Conservation (phyloP, 352 stramenopile species). For the Phytophthora megakarya region DNA sequence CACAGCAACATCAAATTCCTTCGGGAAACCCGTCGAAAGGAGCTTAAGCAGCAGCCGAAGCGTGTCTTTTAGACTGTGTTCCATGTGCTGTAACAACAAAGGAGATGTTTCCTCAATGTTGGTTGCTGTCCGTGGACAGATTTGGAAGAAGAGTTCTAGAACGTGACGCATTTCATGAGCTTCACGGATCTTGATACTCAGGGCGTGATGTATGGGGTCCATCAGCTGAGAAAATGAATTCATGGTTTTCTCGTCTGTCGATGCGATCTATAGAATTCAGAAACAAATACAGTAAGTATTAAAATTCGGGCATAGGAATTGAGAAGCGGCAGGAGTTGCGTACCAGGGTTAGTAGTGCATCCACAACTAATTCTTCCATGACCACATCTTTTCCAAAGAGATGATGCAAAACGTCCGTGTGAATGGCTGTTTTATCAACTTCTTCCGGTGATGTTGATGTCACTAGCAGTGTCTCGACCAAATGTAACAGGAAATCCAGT, state of each 20-base stretch:
- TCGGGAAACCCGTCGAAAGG: constrained; percentile 79
- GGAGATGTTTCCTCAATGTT: constrained; percentile 81
- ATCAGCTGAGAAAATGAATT: constrained; percentile 62
- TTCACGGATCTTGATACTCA: constrained; percentile 70
- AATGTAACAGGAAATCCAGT: constrained; percentile 60
- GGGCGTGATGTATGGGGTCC: constrained; percentile 62
- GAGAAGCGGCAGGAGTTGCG: not conserved
- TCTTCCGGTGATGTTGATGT: constrained; percentile 31
- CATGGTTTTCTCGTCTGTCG: constrained; percentile 59
- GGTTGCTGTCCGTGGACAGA: constrained; percentile 67
- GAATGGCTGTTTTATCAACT: constrained; percentile 1
- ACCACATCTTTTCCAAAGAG: constrained; percentile 69
- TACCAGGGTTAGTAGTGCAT: constrained; percentile 68
- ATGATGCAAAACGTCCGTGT: constrained; percentile 56
- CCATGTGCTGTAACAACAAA: constrained; percentile 76
- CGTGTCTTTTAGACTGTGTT: constrained; percentile 77
- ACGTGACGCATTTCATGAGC: constrained; percentile 82
- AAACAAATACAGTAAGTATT: not conserved
- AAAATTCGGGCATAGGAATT: not conserved
- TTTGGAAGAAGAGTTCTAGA: constrained; percentile 72
- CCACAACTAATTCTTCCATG: constrained; percentile 74
- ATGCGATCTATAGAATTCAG: constrained; percentile 42
- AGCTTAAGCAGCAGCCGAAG: constrained; percentile 80
- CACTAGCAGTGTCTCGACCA: constrained; percentile 61
- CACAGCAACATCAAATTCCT: constrained; percentile 82